phyloP scores from a whole-genome alignment of 1,139 yeast species.

The Zygoascus meyerae region DNA sequence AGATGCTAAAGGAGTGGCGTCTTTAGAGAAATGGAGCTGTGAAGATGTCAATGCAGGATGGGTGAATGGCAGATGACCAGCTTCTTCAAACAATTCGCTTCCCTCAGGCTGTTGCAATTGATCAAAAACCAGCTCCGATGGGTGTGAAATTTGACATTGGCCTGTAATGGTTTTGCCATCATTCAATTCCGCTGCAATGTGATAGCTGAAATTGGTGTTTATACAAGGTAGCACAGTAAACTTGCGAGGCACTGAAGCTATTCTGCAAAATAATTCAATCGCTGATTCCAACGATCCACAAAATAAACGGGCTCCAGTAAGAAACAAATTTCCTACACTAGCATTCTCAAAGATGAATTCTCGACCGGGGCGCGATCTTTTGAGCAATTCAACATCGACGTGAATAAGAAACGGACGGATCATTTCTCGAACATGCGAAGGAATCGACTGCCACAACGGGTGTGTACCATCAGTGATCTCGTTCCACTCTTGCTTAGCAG shows the following conservation, averaged over 20 bases:
- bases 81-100: slow-evolving; percentile 33
- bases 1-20: slow-evolving; percentile 56
- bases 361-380: slow-evolving; percentile 55
- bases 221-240: slow-evolving; percentile 71
- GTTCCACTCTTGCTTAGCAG: slow-evolving; percentile 70
- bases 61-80: slow-evolving; percentile 66
- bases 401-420: slow-evolving; percentile 72
- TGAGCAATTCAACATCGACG: slow-evolving; percentile 69
- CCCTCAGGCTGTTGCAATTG: slow-evolving; percentile 1
- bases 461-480: slow-evolving; percentile 76
- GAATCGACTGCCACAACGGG: slow-evolving; percentile 56
- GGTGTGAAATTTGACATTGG: slow-evolving; percentile 94
- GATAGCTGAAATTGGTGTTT: slow-evolving; percentile 79
- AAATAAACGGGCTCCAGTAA: slow-evolving; percentile 76
- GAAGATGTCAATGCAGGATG: slow-evolving; percentile 75
- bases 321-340: slow-evolving; percentile 74
- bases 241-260: slow-evolving; percentile 55
- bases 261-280: slow-evolving; percentile 63
- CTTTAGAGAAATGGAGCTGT: slow-evolving; percentile 65
- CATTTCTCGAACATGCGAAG: slow-evolving; percentile 63
- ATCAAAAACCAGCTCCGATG: slow-evolving; percentile 32
- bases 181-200: slow-evolving; percentile 68
- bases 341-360: slow-evolving; percentile 69
- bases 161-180: slow-evolving; percentile 79
- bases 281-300: slow-evolving; percentile 83